These are phyloP conservation scores for Verticillium tricorpus DNA, from an alignment of 2,329 filamentous ascomycete species.

Conservation along the genomic window DNA sequence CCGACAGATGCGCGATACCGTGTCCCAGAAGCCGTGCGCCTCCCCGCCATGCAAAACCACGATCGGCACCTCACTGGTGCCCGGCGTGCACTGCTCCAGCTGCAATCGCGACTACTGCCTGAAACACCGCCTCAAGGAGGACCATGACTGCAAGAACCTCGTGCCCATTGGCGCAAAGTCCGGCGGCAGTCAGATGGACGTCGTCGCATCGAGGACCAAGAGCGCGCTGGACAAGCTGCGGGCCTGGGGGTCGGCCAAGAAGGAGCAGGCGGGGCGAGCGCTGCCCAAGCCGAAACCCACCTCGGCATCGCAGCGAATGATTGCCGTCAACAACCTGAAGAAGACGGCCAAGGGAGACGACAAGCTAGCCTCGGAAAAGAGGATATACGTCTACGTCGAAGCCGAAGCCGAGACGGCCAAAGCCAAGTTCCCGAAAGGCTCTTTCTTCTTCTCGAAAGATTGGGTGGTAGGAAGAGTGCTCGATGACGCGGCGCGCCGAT, in stretches of 20 bases:
- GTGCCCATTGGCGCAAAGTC: constrained; percentile 49
- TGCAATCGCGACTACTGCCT: constrained; percentile 75
- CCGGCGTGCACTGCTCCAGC: constrained; percentile 65
- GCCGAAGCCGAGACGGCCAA: constrained; percentile 82
- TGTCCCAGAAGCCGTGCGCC: constrained; percentile 64
- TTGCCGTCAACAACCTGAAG: constrained; percentile 75
- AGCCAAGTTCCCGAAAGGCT: constrained; percentile 75
- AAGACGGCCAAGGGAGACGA: constrained; percentile 85
- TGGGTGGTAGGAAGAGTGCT: constrained; percentile 87
- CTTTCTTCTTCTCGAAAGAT: constrained; percentile 76
- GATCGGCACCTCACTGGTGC: constrained; percentile 63
- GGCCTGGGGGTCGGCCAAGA: constrained; percentile 75
- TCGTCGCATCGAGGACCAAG: constrained; percentile 60
- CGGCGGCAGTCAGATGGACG: constrained; percentile 35
- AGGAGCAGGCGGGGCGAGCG: constrained; percentile 52
- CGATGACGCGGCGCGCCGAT: constrained; percentile 69
- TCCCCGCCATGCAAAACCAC: constrained; percentile 62
- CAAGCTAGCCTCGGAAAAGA: constrained; percentile 73
- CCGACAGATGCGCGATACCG: constrained; percentile 48
- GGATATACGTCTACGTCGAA: constrained; percentile 88
- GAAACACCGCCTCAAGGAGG: constrained; percentile 70
- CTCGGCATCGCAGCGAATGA: constrained; percentile 57
- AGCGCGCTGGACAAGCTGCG: constrained; percentile 73
- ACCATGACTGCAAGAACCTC: constrained; percentile 80
- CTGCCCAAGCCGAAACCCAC: constrained; percentile 61